Base-by-base conservation (phyloP, 192 early-diverging fungal species). In the Cladochytrium replicatum region DNA sequence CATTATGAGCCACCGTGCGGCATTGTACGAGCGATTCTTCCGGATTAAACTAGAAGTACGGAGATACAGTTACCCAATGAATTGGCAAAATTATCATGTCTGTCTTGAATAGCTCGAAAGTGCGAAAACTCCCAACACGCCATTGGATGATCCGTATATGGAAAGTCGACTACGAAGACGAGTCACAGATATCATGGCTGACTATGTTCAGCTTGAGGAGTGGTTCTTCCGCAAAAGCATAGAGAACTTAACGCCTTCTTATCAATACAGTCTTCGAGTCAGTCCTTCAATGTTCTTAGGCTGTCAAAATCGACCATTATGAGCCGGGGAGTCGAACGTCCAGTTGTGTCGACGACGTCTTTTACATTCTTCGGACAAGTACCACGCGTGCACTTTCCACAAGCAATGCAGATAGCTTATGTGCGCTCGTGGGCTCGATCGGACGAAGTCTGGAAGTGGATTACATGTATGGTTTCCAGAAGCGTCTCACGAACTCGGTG, bases 261-360 rank as follows among this genome's bases (percentile, higher is more conserved):
- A 13, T 44, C 19, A 27, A 2, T 65, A 11, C 1, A 0, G 15
- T 24, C 15, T n/a, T 25, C 31, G 22, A 46, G 21, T 40, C 41
- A 45, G 7, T 50, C 3, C 6, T 21, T 9, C 39, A 44, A 31
- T 30, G 17, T 31, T 23, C 15, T 11, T 44, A 82, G 75, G 86
- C 86, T 1, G 75, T 88, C 68, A 65, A 53, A 17, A 66, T 89
- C 29, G 84, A 88, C 29, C 61, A 27, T 1, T 54, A 62, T 22
- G 62, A 63, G 4, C 41, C 13, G 1, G 54, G 34, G 19, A 48
- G 52, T 0, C 32, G 51, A 13, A 64, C 69, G 19, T 74, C 75
- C 28, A 49, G 60, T 4, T 80, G 85, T 51, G 92, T 96, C 6
- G 95, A 90, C 34, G 95, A 99, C 52, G 77, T 93, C 5, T 95